These are phyloP conservation scores for Moesziomyces aphidis DNA, from an alignment of 1,284 basidiomycete species.

Conservation along the genomic window DNA sequence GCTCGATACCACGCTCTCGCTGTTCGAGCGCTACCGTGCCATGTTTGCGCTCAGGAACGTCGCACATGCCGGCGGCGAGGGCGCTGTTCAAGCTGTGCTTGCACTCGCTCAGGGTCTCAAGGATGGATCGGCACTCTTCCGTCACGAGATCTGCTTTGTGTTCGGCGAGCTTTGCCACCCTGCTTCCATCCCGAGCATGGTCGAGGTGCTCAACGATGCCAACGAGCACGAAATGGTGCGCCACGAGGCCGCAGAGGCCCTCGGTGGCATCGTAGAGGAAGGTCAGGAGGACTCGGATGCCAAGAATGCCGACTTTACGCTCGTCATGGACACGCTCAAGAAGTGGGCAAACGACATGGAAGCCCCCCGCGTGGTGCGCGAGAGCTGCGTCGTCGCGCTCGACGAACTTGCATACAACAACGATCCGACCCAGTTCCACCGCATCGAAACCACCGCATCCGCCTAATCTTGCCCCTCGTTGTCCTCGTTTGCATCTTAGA, in stretches of 20 bases:
- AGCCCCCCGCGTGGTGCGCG: constrained; percentile 88
- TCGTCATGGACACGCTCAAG: constrained; percentile 83
- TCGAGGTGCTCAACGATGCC: constrained; percentile 79
- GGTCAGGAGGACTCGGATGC: constrained; percentile 68
- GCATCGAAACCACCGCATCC: constrained; percentile 38
- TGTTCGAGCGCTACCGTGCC: constrained; percentile 95
- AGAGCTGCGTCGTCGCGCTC: constrained; percentile 95
- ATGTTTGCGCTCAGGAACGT: constrained; percentile 90
- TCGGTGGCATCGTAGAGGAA: constrained; percentile 93
- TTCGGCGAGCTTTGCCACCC: constrained; percentile 94
- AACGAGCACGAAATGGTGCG: constrained; percentile 96
- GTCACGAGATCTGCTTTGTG: constrained; percentile 72
- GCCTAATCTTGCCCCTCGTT: constrained; percentile 5
- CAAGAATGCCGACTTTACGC: constrained; percentile 64
- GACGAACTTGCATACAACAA: constrained; percentile 72
- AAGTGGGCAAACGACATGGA: constrained; percentile 84
- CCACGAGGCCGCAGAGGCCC: constrained; percentile 97
- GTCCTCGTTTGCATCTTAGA: not conserved
- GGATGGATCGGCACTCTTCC: constrained; percentile 55
- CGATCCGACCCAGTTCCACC: constrained; percentile 67
- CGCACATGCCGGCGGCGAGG: constrained; percentile 56
- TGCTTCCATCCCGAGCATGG: constrained; percentile 85
- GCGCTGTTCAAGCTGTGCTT: constrained; percentile 76
- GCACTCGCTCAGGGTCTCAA: constrained; percentile 90
- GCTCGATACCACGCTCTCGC: constrained; percentile 77